These are phyloP conservation scores for Petunia axillaris DNA, from an alignment of 257 asterid species.

Conservation along the genomic window DNA sequence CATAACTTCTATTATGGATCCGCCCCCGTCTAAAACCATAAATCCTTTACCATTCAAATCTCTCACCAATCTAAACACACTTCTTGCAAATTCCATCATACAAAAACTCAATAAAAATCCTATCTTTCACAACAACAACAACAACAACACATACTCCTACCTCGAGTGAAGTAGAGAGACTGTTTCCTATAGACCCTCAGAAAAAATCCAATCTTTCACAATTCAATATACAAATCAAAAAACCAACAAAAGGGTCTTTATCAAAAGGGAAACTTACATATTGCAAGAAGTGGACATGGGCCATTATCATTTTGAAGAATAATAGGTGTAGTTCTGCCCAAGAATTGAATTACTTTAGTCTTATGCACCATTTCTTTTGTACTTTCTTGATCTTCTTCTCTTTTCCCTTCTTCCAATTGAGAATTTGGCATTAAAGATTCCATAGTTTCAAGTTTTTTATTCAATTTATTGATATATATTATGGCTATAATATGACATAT, in stretches of 20 bases:
- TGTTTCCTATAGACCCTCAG: background rate
- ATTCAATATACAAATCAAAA: background rate
- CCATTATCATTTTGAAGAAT: constrained; percentile 96
- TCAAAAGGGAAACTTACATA: constrained; percentile 50
- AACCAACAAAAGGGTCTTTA: background rate
- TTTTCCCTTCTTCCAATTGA: constrained; percentile 14
- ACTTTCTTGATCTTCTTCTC: constrained; percentile 35
- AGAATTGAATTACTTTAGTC: constrained; percentile 77
- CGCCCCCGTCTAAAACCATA: background rate
- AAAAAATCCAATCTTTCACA: background rate
- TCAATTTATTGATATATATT: too few species aligned
- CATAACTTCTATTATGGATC: too few species aligned
- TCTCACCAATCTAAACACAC: background rate
- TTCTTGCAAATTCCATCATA: constrained; percentile 3
- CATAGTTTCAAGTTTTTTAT: background rate
- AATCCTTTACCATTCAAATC: background rate
- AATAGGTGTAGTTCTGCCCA: constrained; percentile 79
- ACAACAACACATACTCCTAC: too few species aligned
- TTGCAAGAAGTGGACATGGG: constrained; percentile 98
- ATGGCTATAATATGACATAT: too few species aligned
- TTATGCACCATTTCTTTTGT: constrained; percentile 60
- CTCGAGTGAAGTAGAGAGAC: too few species aligned
- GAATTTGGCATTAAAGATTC: constrained; percentile 12
- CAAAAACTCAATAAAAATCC: background rate
- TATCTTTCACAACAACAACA: background rate